A percentile compares a stretch with the other conserved stretches of the same genome.
phyloP scores from a whole-genome alignment of 306 rosid species.

The Mimosa pudica region DNA sequence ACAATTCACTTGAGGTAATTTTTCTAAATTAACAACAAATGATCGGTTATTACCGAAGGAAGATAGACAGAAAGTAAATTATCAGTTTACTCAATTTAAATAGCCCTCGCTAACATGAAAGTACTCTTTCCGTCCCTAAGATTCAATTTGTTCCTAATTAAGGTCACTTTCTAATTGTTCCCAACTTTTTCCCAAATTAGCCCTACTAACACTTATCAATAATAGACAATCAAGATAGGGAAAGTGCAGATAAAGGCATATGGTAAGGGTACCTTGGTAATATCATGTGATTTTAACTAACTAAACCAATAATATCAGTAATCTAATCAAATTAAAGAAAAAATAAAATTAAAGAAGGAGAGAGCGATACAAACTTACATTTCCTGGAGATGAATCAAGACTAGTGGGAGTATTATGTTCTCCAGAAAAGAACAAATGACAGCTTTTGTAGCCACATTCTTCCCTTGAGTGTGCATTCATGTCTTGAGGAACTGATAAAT shows the following conservation, averaged over 20 bases:
- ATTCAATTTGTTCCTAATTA: too few species aligned
- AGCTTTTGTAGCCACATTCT: slow-evolving; percentile 53
- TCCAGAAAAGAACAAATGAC: slow-evolving; percentile 70
- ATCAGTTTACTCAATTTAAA: slow-evolving; percentile 8
- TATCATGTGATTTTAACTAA: too few species aligned
- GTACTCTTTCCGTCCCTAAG: too few species aligned
- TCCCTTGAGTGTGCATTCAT: slow-evolving; percentile 47
- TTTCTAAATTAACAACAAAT: background rate
- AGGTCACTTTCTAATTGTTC: too few species aligned
- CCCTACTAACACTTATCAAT: too few species aligned
- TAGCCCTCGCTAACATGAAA: slow-evolving; percentile 9
- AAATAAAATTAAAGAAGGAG: background rate
- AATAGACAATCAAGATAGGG: too few species aligned
- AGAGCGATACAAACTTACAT: slow-evolving; percentile 52
- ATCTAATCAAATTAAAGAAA: background rate
- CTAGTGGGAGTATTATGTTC: slow-evolving; percentile 54
- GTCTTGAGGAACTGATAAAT: slow-evolving; percentile 37
- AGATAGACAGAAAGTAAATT: slow-evolving; percentile 13
- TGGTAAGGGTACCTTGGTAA: too few species aligned
- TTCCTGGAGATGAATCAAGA: slow-evolving; percentile 57
- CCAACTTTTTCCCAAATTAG: too few species aligned
- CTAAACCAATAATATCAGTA: too few species aligned
- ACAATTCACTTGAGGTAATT: slow-evolving; percentile 1
- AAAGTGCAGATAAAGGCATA: too few species aligned
- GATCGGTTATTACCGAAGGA: background rate